These are phyloP conservation scores for Mycena latifolia DNA, from an alignment of 768 basidiomycete genomes.

Conservation along the genomic window DNA sequence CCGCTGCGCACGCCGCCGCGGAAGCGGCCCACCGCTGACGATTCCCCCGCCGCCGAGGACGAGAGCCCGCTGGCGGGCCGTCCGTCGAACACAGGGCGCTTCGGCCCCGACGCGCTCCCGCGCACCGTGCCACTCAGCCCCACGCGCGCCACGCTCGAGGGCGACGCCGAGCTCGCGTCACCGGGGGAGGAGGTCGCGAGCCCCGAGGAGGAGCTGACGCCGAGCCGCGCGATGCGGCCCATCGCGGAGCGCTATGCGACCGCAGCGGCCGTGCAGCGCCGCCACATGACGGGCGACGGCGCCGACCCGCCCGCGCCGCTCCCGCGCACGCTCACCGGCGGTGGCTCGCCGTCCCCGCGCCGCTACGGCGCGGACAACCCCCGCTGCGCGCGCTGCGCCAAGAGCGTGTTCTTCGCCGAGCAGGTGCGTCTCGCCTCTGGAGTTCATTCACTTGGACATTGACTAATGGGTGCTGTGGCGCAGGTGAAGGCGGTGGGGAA, in stretches of 20 bases:
- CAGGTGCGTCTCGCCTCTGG: background rate
- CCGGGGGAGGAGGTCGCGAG: conserved; percentile 10
- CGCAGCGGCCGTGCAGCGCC: conserved; percentile 34
- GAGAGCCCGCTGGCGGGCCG: conserved; percentile 38
- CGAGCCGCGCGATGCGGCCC: conserved; percentile 25
- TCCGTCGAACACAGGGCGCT: too few species aligned
- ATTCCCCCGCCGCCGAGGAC: background rate
- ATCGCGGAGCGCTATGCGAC: conserved; percentile 34
- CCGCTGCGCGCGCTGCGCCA: conserved; percentile 74
- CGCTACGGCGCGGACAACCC: conserved; percentile 73
- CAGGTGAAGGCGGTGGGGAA: conserved; percentile 87
- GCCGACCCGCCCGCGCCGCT: conserved; percentile 30
- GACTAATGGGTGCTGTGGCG: conserved; percentile 4
- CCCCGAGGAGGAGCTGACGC: conserved; percentile 47
- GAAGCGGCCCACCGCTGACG: conserved; percentile 47
- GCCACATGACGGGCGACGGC: conserved; percentile 39
- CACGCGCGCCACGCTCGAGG: conserved; percentile 30
- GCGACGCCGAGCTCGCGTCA: background rate
- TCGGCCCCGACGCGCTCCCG: too few species aligned
- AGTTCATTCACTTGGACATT: background rate
- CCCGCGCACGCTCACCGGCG: conserved; percentile 49
- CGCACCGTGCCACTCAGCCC: conserved; percentile 67
- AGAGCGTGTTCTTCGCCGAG: conserved; percentile 74
- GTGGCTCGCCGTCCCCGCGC: conserved; percentile 52
- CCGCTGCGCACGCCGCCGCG: conserved; percentile 45